Evolutionary conservation across 257 asterid genomes (phyloP).

Genomic region (Paraleonurus japonicus): DNA sequence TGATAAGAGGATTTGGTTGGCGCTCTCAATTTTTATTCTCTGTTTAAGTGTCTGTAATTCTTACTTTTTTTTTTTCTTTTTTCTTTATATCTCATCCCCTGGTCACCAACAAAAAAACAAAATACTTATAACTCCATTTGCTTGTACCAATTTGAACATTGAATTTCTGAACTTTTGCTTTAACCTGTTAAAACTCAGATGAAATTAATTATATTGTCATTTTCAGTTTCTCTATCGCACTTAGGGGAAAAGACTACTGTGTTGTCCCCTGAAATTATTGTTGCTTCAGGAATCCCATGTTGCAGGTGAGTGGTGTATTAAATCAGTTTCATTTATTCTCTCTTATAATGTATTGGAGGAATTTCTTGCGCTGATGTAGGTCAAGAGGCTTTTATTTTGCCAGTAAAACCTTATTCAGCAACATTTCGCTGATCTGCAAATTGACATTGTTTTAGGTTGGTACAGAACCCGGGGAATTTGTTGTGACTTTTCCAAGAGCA

Average conservation of each 20-base stretch:
- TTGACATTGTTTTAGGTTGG: conserved; percentile 59
- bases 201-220: conserved; percentile 33
- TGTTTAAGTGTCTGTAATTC: not conserved
- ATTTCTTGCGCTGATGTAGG: conserved; percentile 16
- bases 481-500: conserved; percentile 98
- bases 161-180: conserved; percentile 20
- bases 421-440: conserved; percentile 30
- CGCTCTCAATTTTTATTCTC: not conserved
- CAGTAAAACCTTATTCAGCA: not conserved
- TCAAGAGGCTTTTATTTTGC: conserved; percentile 11
- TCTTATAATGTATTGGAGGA: conserved; percentile 13
- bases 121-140: not conserved
- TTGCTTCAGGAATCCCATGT: conserved; percentile 88
- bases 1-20: conserved; percentile 5
- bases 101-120: not conserved
- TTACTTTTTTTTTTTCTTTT: not conserved
- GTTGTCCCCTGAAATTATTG: conserved; percentile 80
- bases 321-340: conserved; percentile 13
- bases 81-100: not conserved
- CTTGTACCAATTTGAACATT: not conserved
- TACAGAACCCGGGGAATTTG: conserved; percentile 99
- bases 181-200: conserved; percentile 28
- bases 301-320: conserved; percentile 67
- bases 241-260: conserved; percentile 98
- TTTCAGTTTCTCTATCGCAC: conserved; percentile 80